These are phyloP conservation scores for Eimeria falciformis DNA, from an alignment of 169 alveolate genomes.

Conservation along the genomic window DNA sequence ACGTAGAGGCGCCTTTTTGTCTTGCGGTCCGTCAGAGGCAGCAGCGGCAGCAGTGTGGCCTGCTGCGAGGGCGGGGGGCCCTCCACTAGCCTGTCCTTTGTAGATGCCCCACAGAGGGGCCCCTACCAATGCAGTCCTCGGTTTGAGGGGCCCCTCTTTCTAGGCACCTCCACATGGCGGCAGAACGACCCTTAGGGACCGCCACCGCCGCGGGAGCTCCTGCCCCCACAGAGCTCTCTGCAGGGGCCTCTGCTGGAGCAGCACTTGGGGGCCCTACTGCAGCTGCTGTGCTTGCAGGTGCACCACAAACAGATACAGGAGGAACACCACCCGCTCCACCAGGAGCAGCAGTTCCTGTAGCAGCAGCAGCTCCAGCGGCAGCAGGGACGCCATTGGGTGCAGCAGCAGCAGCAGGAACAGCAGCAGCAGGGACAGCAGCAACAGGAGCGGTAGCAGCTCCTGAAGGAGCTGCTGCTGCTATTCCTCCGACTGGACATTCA, in stretches of 20 bases:
- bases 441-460: neutral
- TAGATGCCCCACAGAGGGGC: no score
- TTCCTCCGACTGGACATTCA: neutral
- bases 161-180: no score
- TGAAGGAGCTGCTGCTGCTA: neutral
- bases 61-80: no score
- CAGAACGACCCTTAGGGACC: neutral
- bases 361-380: slow-evolving; percentile 26
- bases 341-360: slow-evolving; percentile 1
- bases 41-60: no score
- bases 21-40: no score
- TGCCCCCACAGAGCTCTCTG: neutral
- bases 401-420: neutral
- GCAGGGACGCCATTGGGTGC: neutral
- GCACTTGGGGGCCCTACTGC: neutral
- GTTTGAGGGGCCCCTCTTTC: no score
- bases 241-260: neutral
- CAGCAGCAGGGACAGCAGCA: neutral
- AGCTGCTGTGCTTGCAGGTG: neutral
- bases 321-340: neutral
- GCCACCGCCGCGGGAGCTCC: slow-evolving; percentile 14
- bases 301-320: neutral
- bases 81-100: no score
- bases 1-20: no score
- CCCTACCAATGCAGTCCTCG: no score